Evolutionary conservation across 805 yeast species (phyloP).

Genomic region (Lipomyces kockii): DNA sequence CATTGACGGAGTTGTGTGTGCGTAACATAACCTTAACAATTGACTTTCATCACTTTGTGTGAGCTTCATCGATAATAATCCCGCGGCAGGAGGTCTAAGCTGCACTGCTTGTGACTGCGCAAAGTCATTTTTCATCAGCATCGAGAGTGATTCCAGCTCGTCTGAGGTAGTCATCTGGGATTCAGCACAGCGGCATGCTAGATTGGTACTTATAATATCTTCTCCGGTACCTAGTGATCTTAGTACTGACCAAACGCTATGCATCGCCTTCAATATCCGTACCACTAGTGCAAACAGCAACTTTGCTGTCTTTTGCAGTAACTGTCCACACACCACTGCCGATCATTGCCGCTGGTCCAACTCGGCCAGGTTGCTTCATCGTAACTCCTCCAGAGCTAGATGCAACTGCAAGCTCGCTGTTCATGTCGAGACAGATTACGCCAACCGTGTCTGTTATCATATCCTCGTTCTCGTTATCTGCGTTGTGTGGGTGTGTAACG

Average conservation of each 20-base stretch:
- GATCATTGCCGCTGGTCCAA: constrained; percentile 51
- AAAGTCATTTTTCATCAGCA: constrained; percentile 1
- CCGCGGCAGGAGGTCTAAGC: constrained; percentile 20
- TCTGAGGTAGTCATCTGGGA: neutral
- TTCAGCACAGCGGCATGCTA: constrained; percentile 39
- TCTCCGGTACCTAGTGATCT: constrained; percentile 44
- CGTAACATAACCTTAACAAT: constrained; percentile 8
- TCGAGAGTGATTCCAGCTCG: constrained; percentile 3
- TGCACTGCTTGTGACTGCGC: constrained; percentile 16
- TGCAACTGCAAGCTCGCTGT: constrained; percentile 42
- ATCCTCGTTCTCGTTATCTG: constrained; percentile 10
- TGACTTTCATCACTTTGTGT: constrained; percentile 9
- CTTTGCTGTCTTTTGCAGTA: constrained; percentile 4
- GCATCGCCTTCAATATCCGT: constrained; percentile 12
- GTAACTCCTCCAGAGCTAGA: constrained; percentile 51
- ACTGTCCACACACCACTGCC: constrained; percentile 46
- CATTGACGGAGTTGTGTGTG: constrained; percentile 35
- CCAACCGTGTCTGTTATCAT: constrained; percentile 48
- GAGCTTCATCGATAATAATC: constrained; percentile 20
- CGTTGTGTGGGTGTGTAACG: neutral
- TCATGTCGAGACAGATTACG: constrained; percentile 43
- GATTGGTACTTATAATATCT: constrained; percentile 44
- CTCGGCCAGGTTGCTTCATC: constrained; percentile 47
- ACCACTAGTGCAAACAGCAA: constrained; percentile 46
- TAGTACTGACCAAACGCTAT: no score